These are phyloP conservation scores for Physcomitrium patens DNA, from an alignment of 225 moss, liverwort and hornwort genomes.

Conservation along the genomic window DNA sequence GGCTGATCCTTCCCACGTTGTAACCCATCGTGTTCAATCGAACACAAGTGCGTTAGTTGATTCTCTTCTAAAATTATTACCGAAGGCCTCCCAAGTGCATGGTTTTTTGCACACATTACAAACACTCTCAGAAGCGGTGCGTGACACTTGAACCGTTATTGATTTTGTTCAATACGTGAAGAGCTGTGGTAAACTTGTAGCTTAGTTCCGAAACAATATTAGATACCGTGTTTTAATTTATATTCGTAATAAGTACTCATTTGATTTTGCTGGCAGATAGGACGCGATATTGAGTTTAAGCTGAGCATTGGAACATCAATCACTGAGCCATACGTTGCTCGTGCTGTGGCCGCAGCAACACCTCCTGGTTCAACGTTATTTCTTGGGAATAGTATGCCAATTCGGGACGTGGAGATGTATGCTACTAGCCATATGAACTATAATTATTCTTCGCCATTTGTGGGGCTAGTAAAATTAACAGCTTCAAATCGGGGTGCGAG, in stretches of 20 bases:
- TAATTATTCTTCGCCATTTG: constrained; percentile 43
- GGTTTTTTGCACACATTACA: constrained; percentile 55
- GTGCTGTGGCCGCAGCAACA: constrained; percentile 65
- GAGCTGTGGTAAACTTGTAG: background rate
- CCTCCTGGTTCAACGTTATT: constrained; percentile 76
- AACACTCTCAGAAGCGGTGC: constrained; percentile 78
- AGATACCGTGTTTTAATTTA: background rate
- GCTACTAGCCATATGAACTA: constrained; percentile 50
- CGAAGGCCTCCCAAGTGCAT: constrained; percentile 54
- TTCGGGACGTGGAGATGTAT: constrained; percentile 96
- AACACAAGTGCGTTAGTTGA: constrained; percentile 59
- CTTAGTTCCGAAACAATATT: too few species aligned
- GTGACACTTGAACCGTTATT: constrained; percentile 19
- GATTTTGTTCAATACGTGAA: background rate
- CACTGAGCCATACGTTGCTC: constrained; percentile 90
- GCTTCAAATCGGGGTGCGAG: constrained; percentile 92
- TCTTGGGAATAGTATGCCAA: constrained; percentile 99
- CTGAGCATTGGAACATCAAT: constrained; percentile 61
- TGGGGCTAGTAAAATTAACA: constrained; percentile 63
- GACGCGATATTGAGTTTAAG: constrained; percentile 63
- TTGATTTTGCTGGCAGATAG: constrained; percentile 59
- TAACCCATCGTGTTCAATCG: constrained; percentile 90
- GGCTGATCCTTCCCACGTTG: constrained; percentile 81
- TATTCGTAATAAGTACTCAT: constrained; percentile 10
- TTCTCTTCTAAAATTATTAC: constrained; percentile 61